Conservation (phyloP, 495 filamentous ascomycete species). For the Amniculicola lignicola region DNA sequence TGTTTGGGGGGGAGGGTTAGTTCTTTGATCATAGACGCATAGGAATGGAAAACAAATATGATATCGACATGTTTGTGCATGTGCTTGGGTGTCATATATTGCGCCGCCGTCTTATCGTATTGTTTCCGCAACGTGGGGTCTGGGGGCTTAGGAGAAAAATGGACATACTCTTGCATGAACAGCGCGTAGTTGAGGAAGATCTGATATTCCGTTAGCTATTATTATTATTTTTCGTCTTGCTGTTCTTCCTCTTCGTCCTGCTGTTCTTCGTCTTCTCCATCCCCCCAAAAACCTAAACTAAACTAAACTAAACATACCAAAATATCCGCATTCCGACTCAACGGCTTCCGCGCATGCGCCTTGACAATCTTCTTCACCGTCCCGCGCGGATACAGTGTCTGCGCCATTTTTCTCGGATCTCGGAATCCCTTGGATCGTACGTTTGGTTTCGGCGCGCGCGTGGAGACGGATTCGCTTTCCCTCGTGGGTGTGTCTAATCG, state of each 20-base stretch:
- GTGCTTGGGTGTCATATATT: too few relatives aligned
- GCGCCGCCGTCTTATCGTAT: too few relatives aligned
- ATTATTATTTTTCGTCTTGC: background rate
- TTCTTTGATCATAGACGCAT: too few relatives aligned
- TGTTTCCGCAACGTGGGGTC: too few relatives aligned
- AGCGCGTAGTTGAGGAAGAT: constrained; percentile 87
- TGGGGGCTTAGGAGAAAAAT: background rate
- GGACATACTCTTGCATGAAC: constrained; percentile 77
- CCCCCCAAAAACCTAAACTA: background rate
- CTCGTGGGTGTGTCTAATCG: too few relatives aligned
- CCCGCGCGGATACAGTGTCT: constrained; percentile 79
- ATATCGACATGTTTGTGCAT: too few relatives aligned
- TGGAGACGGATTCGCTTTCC: too few relatives aligned
- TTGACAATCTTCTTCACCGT: constrained; percentile 86
- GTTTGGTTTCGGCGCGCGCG: too few relatives aligned
- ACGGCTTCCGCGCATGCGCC: constrained; percentile 72
- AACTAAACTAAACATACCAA: constrained; percentile 54
- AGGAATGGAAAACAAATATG: too few relatives aligned
- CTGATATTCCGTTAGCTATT: constrained; percentile 44
- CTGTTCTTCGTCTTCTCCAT: too few relatives aligned
- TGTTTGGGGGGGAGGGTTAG: constrained; percentile 39
- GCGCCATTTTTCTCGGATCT: too few relatives aligned
- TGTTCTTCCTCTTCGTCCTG: background rate
- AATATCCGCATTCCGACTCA: constrained; percentile 86
- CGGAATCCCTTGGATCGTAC: too few relatives aligned